Percentiles rank a stretch among this genome's conserved stretches.
These are phyloP conservation scores for Venturia pyrina DNA, from an alignment of 2,329 filamentous ascomycete genomes.

Conservation along the genomic window DNA sequence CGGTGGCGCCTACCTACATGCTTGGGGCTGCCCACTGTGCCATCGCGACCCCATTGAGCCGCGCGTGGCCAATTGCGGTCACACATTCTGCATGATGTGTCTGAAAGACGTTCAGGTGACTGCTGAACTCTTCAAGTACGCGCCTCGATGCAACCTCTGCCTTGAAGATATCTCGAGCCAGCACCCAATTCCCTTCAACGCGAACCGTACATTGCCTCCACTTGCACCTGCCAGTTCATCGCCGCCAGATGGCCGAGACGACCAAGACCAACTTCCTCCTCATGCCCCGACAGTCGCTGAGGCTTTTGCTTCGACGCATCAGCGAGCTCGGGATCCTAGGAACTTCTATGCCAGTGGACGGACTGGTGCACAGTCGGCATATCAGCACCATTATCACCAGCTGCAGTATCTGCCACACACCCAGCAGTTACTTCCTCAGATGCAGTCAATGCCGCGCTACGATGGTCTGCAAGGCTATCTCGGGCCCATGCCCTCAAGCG, in stretches of 20 bases:
- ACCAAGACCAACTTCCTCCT: neutral
- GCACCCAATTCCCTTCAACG: neutral
- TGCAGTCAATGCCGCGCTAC: neutral
- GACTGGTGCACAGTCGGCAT: neutral
- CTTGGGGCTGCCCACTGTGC: neutral
- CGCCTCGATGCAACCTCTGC: neutral
- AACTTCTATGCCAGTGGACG: neutral
- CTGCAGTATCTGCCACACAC: neutral
- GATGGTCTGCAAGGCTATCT: neutral
- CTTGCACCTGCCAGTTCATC: neutral
- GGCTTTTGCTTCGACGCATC: neutral
- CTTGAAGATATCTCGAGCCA: neutral
- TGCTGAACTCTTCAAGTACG: constrained; percentile 5
- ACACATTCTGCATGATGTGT: neutral
- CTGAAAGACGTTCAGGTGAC: neutral
- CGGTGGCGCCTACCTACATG: neutral
- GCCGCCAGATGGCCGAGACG: neutral
- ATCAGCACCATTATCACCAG: neutral
- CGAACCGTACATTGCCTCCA: neutral
- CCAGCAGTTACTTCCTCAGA: neutral
- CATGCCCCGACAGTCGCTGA: neutral
- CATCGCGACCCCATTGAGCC: neutral
- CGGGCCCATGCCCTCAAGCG: neutral
- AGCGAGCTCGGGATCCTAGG: neutral
- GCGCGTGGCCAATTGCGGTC: neutral